These are phyloP conservation scores for Prinsepia uniflora DNA, from an alignment of 306 rosid genomes.

Conservation along the genomic window DNA sequence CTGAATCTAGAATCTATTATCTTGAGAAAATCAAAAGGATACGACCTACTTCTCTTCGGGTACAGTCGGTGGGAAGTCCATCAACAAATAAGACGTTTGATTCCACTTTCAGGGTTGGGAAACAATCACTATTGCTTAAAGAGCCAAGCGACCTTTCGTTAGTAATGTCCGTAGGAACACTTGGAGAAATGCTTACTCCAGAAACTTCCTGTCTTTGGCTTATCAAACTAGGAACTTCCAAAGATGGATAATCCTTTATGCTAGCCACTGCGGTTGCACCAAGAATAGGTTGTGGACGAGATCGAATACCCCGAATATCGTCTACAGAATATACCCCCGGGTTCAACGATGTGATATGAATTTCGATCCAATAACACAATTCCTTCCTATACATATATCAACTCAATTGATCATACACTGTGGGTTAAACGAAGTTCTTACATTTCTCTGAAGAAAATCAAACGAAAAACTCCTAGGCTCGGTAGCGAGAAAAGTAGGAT, in stretches of 20 bases:
- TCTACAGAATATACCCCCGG: slow-evolving; percentile 38
- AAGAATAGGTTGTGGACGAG: slow-evolving; percentile 36
- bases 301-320: slow-evolving; percentile 31
- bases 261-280: slow-evolving; percentile 22
- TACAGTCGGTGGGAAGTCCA: slow-evolving; percentile 76
- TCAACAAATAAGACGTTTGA: too few species aligned
- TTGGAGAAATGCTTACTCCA: slow-evolving; percentile 28
- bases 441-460: slow-evolving; percentile 44
- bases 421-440: slow-evolving; percentile 24
- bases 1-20: neutral
- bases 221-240: slow-evolving; percentile 27
- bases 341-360: slow-evolving; percentile 41
- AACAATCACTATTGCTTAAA: slow-evolving; percentile 30
- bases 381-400: neutral
- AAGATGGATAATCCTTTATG: slow-evolving; percentile 35
- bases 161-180: slow-evolving; percentile 28
- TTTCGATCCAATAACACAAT: slow-evolving; percentile 7
- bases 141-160: slow-evolving; percentile 40
- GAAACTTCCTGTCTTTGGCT: slow-evolving; percentile 34
- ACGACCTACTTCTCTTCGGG: slow-evolving; percentile 90
- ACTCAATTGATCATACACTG: neutral
- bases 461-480: slow-evolving; percentile 37
- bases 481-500: slow-evolving; percentile 25
- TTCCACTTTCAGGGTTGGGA: slow-evolving; percentile 33
- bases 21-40: slow-evolving; percentile 45